Conservation (phyloP, 2,329 filamentous ascomycete species). For the Lomentospora prolificans region DNA sequence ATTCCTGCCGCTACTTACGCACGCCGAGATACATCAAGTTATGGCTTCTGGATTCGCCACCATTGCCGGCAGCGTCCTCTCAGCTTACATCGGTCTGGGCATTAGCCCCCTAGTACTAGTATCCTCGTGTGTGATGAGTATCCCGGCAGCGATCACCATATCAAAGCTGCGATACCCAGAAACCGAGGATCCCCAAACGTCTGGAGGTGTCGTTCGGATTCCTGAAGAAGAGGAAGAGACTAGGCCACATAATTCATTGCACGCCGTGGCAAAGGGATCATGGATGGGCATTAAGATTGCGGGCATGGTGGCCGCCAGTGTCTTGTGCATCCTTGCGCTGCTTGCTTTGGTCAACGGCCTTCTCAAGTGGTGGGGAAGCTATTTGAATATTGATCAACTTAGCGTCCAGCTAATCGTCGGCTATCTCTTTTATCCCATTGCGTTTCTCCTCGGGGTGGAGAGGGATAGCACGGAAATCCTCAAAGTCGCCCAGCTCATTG, state of each 20-base stretch:
- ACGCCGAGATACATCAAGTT: conserved; percentile 64
- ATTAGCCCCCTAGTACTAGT: conserved; percentile 62
- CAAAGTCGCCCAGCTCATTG: neutral
- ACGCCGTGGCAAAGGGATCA: conserved; percentile 65
- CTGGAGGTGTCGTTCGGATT: conserved; percentile 54
- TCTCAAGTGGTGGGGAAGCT: conserved; percentile 64
- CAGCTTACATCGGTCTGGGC: conserved; percentile 61
- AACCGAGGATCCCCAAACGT: conserved; percentile 59
- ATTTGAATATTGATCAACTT: conserved; percentile 55
- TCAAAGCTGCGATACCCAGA: conserved; percentile 66
- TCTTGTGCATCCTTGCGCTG: conserved; percentile 65
- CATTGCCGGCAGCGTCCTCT: conserved; percentile 62
- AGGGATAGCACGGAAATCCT: conserved; percentile 27
- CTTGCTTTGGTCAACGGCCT: conserved; percentile 58
- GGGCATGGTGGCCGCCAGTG: conserved; percentile 61
- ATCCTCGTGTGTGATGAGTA: conserved; percentile 69
- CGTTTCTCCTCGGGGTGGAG: conserved; percentile 59
- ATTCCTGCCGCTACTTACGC: conserved; percentile 60
- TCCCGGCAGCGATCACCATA: conserved; percentile 62
- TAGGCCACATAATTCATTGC: conserved; percentile 53
- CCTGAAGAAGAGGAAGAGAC: conserved; percentile 54
- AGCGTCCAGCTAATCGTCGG: conserved; percentile 61
- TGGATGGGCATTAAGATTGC: conserved; percentile 69
- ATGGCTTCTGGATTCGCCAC: conserved; percentile 71
- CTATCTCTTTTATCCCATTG: conserved; percentile 62